Base-by-base conservation (phyloP, 257 asterid genomes). In the Nicotiana obtusifolia region DNA sequence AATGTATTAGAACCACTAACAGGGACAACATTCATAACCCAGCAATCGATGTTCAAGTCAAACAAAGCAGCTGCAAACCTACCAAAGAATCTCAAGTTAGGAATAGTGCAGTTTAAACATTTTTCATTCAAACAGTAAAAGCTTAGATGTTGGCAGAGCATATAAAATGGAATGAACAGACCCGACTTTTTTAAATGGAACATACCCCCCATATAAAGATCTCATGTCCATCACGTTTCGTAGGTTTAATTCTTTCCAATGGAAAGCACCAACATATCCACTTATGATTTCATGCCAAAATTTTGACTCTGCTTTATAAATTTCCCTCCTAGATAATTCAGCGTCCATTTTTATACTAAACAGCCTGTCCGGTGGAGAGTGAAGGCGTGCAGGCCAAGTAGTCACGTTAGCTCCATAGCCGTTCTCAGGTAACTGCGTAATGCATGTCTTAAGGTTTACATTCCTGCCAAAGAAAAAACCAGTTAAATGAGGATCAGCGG, bases 1-100 rank as follows among this genome's bases (percentile, higher is more conserved):
- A 91, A 78, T 2, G 94, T 90, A 86, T 92, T 92, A 8, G 88
- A 57, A 44, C 91, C 81, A 49, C 88, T 89, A 78, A 83, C 84
- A 0, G 95, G 97, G 66, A 89, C 92, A 28, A 92, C 95, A 41
- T 92, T 90, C 95, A 92, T 89, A 31, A 90, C 92, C 97, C 97
- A 92, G 71, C 90, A 87, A 84, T 88, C 78, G 15, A 92, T 77
- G 76, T 84, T 35, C 67, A 84, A 85, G 84, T 92, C 93, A 64
- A 53, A 64, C 82, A 92, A 85, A 26, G 93, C 95, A 65, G 93
- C 95, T 31, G 93, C 97, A 54, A 85, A 86, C 82, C 97, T 92
- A 88, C 76, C 83, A 73, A 15, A 24, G 73, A 30, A 19, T 66
- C 71, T 64, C 69, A 17, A 54, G 20, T 66, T 56, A 81, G 62